A percentile compares a stretch with the other conserved stretches of the same genome.
Conservation (phyloP, 1,284 basidiomycete species). For the Microbotryum violaceum region DNA sequence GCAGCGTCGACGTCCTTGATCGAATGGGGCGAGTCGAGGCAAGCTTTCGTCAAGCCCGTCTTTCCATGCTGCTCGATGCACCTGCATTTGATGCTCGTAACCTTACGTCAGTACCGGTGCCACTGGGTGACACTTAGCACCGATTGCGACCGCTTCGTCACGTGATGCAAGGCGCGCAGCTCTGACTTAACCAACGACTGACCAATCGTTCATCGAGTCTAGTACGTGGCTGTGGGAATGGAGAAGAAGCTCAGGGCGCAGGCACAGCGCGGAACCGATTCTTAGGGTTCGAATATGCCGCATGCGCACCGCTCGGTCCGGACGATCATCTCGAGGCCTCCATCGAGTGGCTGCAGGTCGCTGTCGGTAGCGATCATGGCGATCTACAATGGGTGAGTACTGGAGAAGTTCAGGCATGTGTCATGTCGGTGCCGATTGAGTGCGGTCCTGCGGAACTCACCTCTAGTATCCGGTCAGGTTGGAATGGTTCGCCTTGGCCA, state of each 20-base stretch:
- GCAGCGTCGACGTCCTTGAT: constrained; percentile 29
- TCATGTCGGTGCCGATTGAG: no score
- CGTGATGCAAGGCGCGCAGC: no score
- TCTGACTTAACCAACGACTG: constrained; percentile 26
- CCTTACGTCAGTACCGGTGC: no score
- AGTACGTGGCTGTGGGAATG: constrained; percentile 41
- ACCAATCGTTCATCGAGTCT: constrained; percentile 40
- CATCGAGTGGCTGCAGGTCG: constrained; percentile 46
- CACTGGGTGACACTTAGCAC: no score
- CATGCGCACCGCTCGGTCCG: constrained; percentile 35
- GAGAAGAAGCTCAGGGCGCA: no score
- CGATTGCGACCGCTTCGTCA: no score
- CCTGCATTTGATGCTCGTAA: constrained; percentile 9
- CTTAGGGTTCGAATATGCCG: no score
- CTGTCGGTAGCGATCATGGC: constrained; percentile 47
- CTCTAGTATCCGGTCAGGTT: constrained; percentile 30
- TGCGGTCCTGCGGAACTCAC: neutral
- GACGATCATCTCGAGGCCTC: constrained; percentile 48
- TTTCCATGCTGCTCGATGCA: constrained; percentile 35
- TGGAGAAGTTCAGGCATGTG: neutral
- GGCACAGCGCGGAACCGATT: no score
- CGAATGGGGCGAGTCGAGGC: constrained; percentile 19
- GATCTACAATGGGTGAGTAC: constrained; percentile 31
- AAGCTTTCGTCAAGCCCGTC: constrained; percentile 34
- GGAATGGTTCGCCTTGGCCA: constrained; percentile 11